Conservation (phyloP, 2,329 filamentous ascomycete species). For the Shiraia sp. region DNA sequence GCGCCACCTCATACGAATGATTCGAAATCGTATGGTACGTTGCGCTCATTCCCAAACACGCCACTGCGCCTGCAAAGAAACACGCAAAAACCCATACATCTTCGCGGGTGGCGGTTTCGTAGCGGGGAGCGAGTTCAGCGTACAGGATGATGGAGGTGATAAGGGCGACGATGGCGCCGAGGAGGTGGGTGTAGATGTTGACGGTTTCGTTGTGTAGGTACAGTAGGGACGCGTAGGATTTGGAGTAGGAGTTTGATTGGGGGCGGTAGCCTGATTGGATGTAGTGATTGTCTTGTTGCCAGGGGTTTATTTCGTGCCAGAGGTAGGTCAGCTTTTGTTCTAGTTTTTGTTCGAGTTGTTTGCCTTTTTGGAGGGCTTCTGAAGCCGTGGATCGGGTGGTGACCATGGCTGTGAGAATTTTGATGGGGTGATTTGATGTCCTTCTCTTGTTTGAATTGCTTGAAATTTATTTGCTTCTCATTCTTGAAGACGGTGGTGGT, state of each 20-base stretch:
- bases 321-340: conserved; percentile 53
- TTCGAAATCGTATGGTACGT: conserved; percentile 85
- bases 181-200: conserved; percentile 74
- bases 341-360: conserved; percentile 38
- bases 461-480: too few species aligned
- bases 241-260: conserved; percentile 62
- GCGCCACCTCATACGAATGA: conserved; percentile 76
- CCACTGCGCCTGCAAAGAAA: conserved; percentile 47
- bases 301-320: conserved; percentile 49
- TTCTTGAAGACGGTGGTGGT: too few species aligned
- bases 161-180: conserved; percentile 35
- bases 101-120: conserved; percentile 38
- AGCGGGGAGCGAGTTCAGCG: conserved; percentile 29
- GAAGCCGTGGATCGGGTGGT: conserved; percentile 21
- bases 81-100: conserved; percentile 44
- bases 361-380: conserved; percentile 18
- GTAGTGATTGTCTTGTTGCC: conserved; percentile 68
- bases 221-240: conserved; percentile 61
- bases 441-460: not conserved
- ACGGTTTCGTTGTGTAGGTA: conserved; percentile 72
- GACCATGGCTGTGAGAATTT: conserved; percentile 19
- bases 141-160: conserved; percentile 26
- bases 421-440: too few species aligned
- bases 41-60: conserved; percentile 57
- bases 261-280: conserved; percentile 69